These are phyloP conservation scores for Phytopythium ostracodes DNA, from an alignment of 352 stramenopile genomes.

Conservation along the genomic window DNA sequence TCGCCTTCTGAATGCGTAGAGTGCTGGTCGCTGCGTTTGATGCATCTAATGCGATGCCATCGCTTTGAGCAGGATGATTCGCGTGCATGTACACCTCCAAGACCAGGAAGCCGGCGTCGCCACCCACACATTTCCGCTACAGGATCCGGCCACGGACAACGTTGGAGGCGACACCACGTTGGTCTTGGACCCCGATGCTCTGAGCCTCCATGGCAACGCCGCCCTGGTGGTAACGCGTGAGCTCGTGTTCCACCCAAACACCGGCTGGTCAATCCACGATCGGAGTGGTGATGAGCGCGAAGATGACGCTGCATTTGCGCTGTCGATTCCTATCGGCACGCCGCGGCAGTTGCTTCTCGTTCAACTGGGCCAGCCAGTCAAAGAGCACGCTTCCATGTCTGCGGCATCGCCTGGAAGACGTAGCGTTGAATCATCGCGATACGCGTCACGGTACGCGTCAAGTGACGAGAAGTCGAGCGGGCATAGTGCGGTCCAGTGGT, in stretches of 20 bases:
- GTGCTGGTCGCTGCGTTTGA: neutral
- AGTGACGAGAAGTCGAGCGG: conserved; percentile 3
- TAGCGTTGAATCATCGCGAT: neutral
- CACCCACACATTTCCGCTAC: conserved; percentile 33
- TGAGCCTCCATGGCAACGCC: conserved; percentile 21
- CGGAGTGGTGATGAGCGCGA: neutral
- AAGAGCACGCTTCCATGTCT: neutral
- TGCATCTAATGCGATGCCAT: neutral
- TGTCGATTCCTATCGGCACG: neutral
- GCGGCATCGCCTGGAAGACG: neutral
- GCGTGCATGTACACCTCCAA: conserved; percentile 27
- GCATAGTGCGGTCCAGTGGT: conserved; percentile 33
- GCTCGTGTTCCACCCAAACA: conserved; percentile 34
- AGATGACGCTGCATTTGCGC: neutral
- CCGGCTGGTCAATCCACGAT: neutral
- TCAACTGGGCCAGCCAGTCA: neutral
- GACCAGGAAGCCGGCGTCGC: conserved; percentile 16
- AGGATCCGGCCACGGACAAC: conserved; percentile 5
- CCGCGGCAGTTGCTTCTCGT: conserved; percentile 3
- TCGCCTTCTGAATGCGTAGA: too few relatives aligned
- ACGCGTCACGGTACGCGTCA: neutral
- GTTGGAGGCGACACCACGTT: conserved; percentile 19
- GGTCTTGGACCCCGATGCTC: conserved; percentile 23
- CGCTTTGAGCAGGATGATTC: conserved; percentile 36
- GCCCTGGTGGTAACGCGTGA: conserved; percentile 29